Conservation (phyloP, 345 rosid genomes). For the Crucihimalaya himalaica region DNA sequence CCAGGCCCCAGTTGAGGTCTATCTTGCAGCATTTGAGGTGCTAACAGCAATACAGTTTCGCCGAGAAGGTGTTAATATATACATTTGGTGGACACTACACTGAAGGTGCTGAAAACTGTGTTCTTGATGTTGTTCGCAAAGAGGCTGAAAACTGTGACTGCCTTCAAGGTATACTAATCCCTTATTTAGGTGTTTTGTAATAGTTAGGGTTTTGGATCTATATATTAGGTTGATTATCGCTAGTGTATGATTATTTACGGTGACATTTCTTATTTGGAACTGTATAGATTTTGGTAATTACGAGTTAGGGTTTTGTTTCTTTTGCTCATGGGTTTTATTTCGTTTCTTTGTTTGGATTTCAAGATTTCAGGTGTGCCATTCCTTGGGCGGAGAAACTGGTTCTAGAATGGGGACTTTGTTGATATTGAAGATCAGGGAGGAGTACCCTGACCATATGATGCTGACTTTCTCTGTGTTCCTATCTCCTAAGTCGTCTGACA, state of each 20-base stretch:
- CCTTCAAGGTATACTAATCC: constrained; percentile 48
- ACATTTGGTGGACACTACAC: constrained; percentile 73
- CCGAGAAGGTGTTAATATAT: too few species aligned
- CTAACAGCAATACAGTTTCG: too few species aligned
- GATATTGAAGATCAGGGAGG: too few species aligned
- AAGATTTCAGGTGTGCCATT: constrained; percentile 72
- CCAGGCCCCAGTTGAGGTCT: too few species aligned
- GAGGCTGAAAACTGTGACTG: constrained; percentile 73
- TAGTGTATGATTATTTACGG: background rate
- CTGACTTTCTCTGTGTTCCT: too few species aligned
- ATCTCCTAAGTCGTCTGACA: too few species aligned
- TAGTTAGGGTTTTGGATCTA: background rate
- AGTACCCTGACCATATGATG: too few species aligned
- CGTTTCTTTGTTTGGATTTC: background rate
- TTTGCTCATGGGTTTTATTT: too few species aligned
- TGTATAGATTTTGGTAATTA: too few species aligned
- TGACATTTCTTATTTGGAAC: background rate
- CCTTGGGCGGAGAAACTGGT: constrained; percentile 64
- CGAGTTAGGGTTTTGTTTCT: background rate
- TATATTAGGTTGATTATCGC: background rate
- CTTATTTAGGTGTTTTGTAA: background rate
- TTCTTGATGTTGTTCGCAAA: constrained; percentile 62
- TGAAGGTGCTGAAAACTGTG: constrained; percentile 68
- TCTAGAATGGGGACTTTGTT: constrained; percentile 78
- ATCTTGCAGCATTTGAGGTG: too few species aligned